Evolutionary conservation across 176 grass and related monocot species (phyloP), one percentile per base, ranked within the genome.

Genomic region (Aegilops bicornis): DNA sequence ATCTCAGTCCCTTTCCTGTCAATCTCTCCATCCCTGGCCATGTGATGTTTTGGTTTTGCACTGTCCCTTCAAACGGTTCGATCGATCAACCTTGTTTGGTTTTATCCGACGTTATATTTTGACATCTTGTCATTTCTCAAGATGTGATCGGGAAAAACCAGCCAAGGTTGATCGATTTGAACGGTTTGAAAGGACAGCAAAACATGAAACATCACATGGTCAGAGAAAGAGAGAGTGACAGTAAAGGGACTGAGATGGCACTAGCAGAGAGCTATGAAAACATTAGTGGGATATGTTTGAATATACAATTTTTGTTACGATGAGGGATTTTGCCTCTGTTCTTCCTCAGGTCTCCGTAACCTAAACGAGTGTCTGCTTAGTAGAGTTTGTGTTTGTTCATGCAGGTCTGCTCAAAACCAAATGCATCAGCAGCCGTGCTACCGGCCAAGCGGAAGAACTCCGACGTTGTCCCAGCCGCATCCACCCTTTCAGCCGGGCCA

Each of bases 361-460:
- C 43, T 74, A 17, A 74, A 17, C 25, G 14, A 29, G 6, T 48
- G 40, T 75, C 25, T 29, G 71, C 40, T 75, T 5, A 75, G 72
- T 29, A 7, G 23, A 29, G 14, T 75, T 75, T 75, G 3, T 27
- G 23, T 43, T 64, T 64, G 20, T 67, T 82, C 27, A 65, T 65
- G 64, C 27, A 82, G 79, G 64, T 16, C 27, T 2, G 29, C 25
- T 35, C 12, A 8, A 42, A 56, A 54, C 17, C n/a, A 25, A 78
- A 76, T 10, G 0, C 7, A 54, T 45, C 31, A 40, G 27, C 61
- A 27, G 10, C 22, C 17, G n/a, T 17, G 25, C 31, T 33, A 8
- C 37, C 22, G 5, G 72, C 39, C 37, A 90, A 90, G 79, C 37
- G 71, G 48, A 86, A 86, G 37, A 82, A 15, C 11, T 64, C 63